These are phyloP conservation scores for Austroboletus novae-zelandiae DNA, from an alignment of 1,284 basidiomycete genomes.

Conservation along the genomic window DNA sequence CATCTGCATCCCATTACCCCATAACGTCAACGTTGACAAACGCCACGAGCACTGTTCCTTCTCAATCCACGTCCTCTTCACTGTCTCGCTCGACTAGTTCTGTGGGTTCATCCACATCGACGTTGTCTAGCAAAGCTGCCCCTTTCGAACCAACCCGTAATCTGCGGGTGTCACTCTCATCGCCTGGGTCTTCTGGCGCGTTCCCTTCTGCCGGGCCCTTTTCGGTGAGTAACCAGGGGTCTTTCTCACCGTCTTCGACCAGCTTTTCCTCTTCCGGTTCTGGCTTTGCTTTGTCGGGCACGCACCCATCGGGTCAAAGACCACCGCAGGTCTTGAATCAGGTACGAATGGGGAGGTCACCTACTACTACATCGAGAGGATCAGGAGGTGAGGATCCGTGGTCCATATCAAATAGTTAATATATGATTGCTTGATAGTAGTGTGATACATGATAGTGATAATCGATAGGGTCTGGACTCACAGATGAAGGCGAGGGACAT, in stretches of 20 bases:
- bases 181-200: conserved; percentile 14
- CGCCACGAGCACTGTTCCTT: conserved; percentile 17
- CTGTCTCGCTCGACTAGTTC: conserved; percentile 30
- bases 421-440: conserved; percentile 1
- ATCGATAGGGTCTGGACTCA: too few relatives aligned
- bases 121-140: conserved; percentile 48
- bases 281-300: conserved; percentile 14
- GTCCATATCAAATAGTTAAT: conserved; percentile 9
- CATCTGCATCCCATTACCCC: conserved; percentile 19
- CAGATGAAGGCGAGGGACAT: neutral
- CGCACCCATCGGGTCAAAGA: conserved; percentile 18
- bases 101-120: conserved; percentile 32
- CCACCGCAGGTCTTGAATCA: conserved; percentile 1
- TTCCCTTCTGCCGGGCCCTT: conserved; percentile 13
- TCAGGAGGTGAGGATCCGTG: conserved; percentile 16
- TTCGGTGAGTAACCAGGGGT: conserved; percentile 13
- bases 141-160: conserved; percentile 48
- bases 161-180: conserved; percentile 25
- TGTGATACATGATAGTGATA: conserved; percentile 2
- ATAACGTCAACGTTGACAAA: conserved; percentile 16
- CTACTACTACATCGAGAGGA: conserved; percentile 8
- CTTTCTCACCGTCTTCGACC: conserved; percentile 16
- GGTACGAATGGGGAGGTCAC: conserved; percentile 6
- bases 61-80: conserved; percentile 22
- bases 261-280: conserved; percentile 7